A percentile compares a stretch with the other conserved stretches of the same genome.
phyloP scores from a whole-genome alignment of 768 basidiomycete genomes.

The Panellus pusillus region DNA sequence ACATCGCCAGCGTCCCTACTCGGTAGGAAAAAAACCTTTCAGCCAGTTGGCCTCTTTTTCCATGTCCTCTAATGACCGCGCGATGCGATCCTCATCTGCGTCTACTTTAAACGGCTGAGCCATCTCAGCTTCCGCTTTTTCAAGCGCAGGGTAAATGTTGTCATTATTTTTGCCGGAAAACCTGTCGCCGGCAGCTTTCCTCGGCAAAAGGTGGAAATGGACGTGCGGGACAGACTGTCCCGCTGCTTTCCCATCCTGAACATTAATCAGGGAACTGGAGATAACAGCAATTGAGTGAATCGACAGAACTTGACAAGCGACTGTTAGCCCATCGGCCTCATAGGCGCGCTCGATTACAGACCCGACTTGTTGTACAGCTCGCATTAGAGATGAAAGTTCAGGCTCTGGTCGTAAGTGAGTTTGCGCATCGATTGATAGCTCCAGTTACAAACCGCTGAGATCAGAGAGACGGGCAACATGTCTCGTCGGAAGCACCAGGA shows the following conservation, averaged over 20 bases:
- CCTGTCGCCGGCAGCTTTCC: constrained; percentile 65
- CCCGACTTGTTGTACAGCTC: constrained; percentile 77
- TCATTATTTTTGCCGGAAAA: constrained; percentile 62
- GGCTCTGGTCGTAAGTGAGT: constrained; percentile 29
- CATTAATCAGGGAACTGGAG: not conserved
- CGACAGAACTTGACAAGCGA: constrained; percentile 78
- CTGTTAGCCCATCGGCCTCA: constrained; percentile 77
- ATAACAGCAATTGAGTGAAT: not conserved
- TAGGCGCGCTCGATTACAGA: constrained; percentile 79
- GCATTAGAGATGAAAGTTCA: constrained; percentile 82
- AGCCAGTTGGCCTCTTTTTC: constrained; percentile 75
- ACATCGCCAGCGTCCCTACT: constrained; percentile 13
- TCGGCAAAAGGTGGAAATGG: constrained; percentile 93
- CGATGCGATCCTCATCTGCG: constrained; percentile 65
- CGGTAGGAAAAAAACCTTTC: constrained; percentile 46
- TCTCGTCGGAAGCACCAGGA: constrained; percentile 59
- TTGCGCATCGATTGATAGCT: not conserved
- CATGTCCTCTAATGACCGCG: constrained; percentile 75
- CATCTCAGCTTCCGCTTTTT: constrained; percentile 58
- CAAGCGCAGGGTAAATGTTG: constrained; percentile 78
- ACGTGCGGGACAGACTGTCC: constrained; percentile 86
- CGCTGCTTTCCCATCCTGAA: constrained; percentile 82
- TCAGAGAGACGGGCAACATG: constrained; percentile 58
- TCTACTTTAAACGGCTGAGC: constrained; percentile 57
- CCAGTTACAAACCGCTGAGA: constrained; percentile 41